Base-by-base conservation (phyloP, 2,329 filamentous ascomycete species). In the Trichoderma guizhouense region DNA sequence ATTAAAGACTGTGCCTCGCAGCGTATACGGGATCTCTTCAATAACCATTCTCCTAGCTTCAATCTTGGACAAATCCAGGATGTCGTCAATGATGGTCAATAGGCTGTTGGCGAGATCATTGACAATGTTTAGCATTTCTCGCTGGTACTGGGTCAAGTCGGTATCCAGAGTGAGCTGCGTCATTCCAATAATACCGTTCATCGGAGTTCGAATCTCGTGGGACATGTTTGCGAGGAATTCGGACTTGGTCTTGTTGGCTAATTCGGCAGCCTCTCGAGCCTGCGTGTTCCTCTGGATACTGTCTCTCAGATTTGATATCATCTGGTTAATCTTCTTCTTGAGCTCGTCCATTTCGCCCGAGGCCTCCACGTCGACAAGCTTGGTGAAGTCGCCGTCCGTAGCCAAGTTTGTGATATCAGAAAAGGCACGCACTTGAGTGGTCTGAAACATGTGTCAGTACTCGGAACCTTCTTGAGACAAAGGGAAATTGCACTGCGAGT, bases 141-240 rank as follows among this genome's bases (percentile, higher is more conserved):
- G 91, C 78, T 98, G 96, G 78, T 97, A 97, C 78, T 95, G 93
- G 60, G 95, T 97, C 72, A 99, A 86, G 79, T 98, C 92, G 51
- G 95, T 98, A 80, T 99, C 96, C 69, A 99, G 87, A 1, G 96
- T 98, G 71, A 99, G 86, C 81, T 98, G 95, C 3, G 95, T 98
- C 95, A 98, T 98, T 78, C 95, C 95, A 76, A 98, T 97, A 79
- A 98, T 98, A 77, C 95, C 95, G 84, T 98, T 97, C 88, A 97
- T 97, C 1, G 94, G 96, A 43, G 96, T 99, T 80, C 95, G 90
- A 77, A 98, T 98, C 82, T 98, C 95, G 87, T 98, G 95, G 60
- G 93, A 97, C 95, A 98, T 98, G 81, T 99, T 99, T 73, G 96
- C 96, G 72, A 99, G 85, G 85, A 99, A 99, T 79, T 98, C 96